Percentiles rank a stretch among this genome's conserved stretches.
These are phyloP conservation scores for Trypanosomatidae sp. DNA, from an alignment of 208 protist genomes.

Conservation along the genomic window DNA sequence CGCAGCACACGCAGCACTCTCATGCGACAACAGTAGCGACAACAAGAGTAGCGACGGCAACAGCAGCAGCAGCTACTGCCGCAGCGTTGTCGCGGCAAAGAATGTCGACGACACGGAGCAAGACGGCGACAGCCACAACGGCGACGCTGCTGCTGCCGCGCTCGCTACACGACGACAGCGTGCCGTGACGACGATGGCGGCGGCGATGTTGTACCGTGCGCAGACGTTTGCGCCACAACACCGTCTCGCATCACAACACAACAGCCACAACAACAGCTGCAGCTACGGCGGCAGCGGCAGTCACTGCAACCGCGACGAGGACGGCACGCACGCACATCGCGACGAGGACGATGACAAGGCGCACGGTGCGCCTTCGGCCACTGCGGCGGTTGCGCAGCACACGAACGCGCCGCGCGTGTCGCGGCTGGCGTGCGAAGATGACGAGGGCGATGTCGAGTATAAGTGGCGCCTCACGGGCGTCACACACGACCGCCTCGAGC, in stretches of 20 bases:
- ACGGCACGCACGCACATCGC: not conserved
- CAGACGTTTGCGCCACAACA: too few species aligned
- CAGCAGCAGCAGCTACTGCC: too few species aligned
- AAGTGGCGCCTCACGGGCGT: conserved; percentile 89
- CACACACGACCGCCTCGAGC: conserved; percentile 71
- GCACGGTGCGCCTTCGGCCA: not conserved
- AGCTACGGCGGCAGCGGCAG: not conserved
- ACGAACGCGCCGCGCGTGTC: not conserved
- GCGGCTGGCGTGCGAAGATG: conserved; percentile 68
- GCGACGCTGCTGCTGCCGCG: too few species aligned
- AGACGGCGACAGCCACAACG: too few species aligned
- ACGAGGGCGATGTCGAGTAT: conserved; percentile 94
- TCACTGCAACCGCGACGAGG: not conserved
- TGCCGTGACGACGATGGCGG: not conserved
- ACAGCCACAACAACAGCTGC: not conserved
- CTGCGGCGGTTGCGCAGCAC: too few species aligned
- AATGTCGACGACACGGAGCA: too few species aligned
- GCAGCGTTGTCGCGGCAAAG: too few species aligned
- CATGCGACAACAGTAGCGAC: too few species aligned
- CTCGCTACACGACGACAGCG: too few species aligned
- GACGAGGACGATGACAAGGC: not conserved
- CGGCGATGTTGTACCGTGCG: conserved; percentile 10
- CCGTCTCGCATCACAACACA: too few species aligned
- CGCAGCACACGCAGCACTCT: too few species aligned
- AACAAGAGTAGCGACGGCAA: too few species aligned